Percentiles rank a stretch among this genome's conserved stretches.
phyloP scores from a whole-genome alignment of 1,284 basidiomycete species.

The Cryptococcus hybrid region DNA sequence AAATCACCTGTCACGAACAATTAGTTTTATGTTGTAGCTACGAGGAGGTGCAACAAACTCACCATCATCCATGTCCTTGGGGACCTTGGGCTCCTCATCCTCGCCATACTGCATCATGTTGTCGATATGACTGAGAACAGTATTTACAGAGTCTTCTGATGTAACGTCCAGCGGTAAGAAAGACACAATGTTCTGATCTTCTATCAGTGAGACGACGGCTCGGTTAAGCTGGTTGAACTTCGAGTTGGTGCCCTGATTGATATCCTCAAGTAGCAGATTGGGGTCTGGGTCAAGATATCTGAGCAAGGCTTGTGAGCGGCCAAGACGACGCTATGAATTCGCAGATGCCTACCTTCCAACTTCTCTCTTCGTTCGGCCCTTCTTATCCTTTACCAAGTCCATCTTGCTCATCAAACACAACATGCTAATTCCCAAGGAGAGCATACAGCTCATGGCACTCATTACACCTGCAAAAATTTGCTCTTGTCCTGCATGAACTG shows the following conservation, averaged over 20 bases:
- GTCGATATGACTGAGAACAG: constrained; percentile 91
- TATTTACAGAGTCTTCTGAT: constrained; percentile 83
- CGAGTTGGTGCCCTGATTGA: constrained; percentile 68
- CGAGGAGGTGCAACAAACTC: constrained; percentile 46
- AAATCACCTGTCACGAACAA: constrained; percentile 17
- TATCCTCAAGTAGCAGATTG: constrained; percentile 70
- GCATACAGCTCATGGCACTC: constrained; percentile 98
- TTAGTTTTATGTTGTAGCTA: not conserved
- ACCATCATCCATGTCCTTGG: constrained; percentile 82
- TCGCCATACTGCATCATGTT: constrained; percentile 96
- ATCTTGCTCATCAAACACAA: constrained; percentile 99
- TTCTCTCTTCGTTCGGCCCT: constrained; percentile 69
- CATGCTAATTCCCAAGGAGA: constrained; percentile 94
- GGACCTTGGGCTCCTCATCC: constrained; percentile 84
- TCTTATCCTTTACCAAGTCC: constrained; percentile 82
- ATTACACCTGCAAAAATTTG: constrained; percentile 98
- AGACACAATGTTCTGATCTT: constrained; percentile 96
- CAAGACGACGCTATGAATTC: not conserved
- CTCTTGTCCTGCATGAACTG: constrained; percentile 99
- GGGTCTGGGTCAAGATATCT: constrained; percentile 98
- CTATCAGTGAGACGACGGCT: constrained; percentile 94
- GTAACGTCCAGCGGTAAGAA: constrained; percentile 94
- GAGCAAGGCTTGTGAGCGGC: not conserved
- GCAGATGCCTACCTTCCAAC: constrained; percentile 63
- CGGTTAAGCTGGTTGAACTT: constrained; percentile 91